Percentiles rank a stretch among this genome's conserved stretches.
Conservation (phyloP, 1,284 basidiomycete species). For the Ceratobasidium sp. region DNA sequence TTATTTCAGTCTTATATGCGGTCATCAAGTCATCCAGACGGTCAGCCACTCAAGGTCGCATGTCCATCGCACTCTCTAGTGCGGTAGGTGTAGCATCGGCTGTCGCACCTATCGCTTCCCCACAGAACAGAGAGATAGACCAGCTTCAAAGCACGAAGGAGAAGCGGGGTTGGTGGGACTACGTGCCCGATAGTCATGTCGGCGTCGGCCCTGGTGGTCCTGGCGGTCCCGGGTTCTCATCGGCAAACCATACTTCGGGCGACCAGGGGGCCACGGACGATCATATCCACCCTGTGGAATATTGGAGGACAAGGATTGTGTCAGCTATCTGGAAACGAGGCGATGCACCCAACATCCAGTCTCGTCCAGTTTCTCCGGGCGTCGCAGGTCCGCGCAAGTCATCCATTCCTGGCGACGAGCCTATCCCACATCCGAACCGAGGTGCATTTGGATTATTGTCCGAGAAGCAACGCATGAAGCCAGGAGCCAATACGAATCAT, state of each 20-base stretch:
- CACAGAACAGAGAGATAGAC: slow-evolving; percentile 44
- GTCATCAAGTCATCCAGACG: slow-evolving; percentile 62
- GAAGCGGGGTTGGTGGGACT: slow-evolving; percentile 64
- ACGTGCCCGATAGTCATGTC: slow-evolving; percentile 49
- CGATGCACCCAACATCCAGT: not conserved
- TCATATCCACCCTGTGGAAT: slow-evolving; percentile 10
- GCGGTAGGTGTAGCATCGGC: slow-evolving; percentile 51
- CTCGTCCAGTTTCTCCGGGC: slow-evolving; percentile 13
- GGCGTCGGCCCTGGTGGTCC: slow-evolving; percentile 1
- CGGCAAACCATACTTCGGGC: not conserved
- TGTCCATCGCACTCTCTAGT: slow-evolving; percentile 60
- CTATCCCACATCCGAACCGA: slow-evolving; percentile 37
- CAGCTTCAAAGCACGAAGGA: slow-evolving; percentile 21
- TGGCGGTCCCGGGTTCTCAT: slow-evolving; percentile 19
- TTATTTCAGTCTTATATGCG: slow-evolving; percentile 59
- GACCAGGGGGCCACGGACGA: not conserved
- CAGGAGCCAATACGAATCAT: slow-evolving; percentile 11
- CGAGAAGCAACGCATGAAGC: slow-evolving; percentile 19
- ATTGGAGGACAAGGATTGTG: slow-evolving; percentile 27
- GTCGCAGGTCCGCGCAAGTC: slow-evolving; percentile 41
- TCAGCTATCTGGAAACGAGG: slow-evolving; percentile 24
- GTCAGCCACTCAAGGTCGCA: slow-evolving; percentile 60
- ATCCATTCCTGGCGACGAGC: slow-evolving; percentile 16
- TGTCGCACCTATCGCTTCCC: slow-evolving; percentile 23
- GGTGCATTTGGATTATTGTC: slow-evolving; percentile 2